phyloP scores from a whole-genome alignment of 2,329 filamentous ascomycete genomes.

The Colletotrichum liaoningense region DNA sequence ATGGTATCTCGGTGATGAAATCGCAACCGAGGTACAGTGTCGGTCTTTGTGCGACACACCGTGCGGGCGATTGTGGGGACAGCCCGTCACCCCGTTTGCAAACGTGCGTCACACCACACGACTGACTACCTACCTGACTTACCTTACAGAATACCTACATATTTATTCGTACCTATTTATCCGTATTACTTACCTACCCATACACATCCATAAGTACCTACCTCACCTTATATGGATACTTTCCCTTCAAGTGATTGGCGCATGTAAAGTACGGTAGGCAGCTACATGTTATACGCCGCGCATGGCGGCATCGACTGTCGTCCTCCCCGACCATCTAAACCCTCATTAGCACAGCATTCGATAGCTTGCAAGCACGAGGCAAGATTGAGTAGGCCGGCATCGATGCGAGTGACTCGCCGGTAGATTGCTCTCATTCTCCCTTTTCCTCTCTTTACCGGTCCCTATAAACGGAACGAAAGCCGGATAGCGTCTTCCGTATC shows the following conservation, averaged over 20 bases:
- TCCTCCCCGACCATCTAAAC: not conserved
- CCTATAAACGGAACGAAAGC: not conserved
- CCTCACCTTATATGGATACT: no score
- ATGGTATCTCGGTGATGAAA: constrained; percentile 7
- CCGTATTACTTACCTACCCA: no score
- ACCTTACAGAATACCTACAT: no score
- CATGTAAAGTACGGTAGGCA: not conserved
- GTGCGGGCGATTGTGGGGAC: constrained; percentile 25
- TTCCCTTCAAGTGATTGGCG: no score
- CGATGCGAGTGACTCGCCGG: not conserved
- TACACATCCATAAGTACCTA: no score
- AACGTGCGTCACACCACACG: constrained; percentile 1
- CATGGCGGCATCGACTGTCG: not conserved
- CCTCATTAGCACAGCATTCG: not conserved
- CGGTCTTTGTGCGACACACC: constrained; percentile 9
- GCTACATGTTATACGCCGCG: not conserved
- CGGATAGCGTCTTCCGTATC: not conserved
- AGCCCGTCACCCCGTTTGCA: not conserved
- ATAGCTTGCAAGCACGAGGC: not conserved
- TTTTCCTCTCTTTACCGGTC: not conserved
- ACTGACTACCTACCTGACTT: not conserved
- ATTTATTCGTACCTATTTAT: no score
- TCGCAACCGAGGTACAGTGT: constrained; percentile 27
- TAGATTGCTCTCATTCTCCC: not conserved
- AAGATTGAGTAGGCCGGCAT: not conserved